Evolutionary conservation across 139 green algal species (phyloP).

Genomic region (Auxenochlorella protothecoides): DNA sequence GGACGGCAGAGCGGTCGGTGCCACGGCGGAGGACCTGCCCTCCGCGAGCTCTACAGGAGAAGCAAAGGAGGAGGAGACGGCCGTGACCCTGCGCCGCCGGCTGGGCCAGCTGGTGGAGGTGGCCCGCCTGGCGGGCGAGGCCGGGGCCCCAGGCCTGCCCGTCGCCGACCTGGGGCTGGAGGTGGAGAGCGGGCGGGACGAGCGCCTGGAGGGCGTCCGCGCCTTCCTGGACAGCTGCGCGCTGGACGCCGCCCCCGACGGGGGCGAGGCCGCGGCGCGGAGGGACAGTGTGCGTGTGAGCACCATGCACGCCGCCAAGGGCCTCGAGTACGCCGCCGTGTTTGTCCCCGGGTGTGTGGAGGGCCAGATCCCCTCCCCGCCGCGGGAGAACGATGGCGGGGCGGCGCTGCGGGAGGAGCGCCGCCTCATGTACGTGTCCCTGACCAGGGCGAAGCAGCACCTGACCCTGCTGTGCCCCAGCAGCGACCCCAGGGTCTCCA

Average conservation of each 20-base stretch:
- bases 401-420: slow-evolving; percentile 9
- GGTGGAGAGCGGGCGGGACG: background rate
- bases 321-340: slow-evolving; percentile 46
- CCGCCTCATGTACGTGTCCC: slow-evolving; percentile 21
- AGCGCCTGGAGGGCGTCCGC: slow-evolving; percentile 3
- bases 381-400: background rate
- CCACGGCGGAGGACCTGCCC: no score
- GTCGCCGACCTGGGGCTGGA: background rate
- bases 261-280: slow-evolving; percentile 2
- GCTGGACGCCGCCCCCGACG: slow-evolving; percentile 27
- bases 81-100: background rate
- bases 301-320: slow-evolving; percentile 53
- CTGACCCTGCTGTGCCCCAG: slow-evolving; percentile 2
- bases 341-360: slow-evolving; percentile 29
- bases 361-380: background rate
- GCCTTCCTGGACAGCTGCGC: slow-evolving; percentile 38
- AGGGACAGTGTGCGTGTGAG: slow-evolving; percentile 31
- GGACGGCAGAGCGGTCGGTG: no score
- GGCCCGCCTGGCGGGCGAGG: background rate
- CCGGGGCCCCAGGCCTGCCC: no score
- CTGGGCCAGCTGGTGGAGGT: slow-evolving; percentile 10
- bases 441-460: slow-evolving; percentile 21
- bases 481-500: no score
- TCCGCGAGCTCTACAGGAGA: no score
- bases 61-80: slow-evolving; percentile 7